Conservation (phyloP, 495 filamentous ascomycete genomes). For the Chaetomium tenue region DNA sequence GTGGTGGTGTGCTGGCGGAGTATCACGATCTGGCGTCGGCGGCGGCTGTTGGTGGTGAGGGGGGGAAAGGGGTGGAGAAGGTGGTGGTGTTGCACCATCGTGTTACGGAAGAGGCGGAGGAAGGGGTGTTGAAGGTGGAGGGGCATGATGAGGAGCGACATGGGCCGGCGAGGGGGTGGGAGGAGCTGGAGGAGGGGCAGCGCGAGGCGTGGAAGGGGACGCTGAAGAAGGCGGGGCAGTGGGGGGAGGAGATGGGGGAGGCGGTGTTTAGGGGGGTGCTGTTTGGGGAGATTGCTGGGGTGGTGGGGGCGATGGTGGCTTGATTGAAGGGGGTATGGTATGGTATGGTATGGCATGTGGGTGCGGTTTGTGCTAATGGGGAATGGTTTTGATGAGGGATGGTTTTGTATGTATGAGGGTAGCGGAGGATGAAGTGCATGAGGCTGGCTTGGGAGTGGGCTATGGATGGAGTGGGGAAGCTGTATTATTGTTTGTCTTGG, state of each 20-base stretch:
- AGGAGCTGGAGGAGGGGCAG: conserved; percentile 59
- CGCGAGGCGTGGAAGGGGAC: conserved; percentile 65
- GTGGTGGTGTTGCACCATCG: conserved; percentile 27
- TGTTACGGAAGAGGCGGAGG: conserved; percentile 28
- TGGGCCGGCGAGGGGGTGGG: conserved; percentile 57
- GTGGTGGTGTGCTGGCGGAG: conserved; percentile 1
- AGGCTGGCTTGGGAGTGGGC: neutral
- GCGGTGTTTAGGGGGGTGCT: conserved; percentile 69
- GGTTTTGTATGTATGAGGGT: conserved; percentile 7
- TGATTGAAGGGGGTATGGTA: neutral
- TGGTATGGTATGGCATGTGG: neutral
- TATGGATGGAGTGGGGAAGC: neutral
- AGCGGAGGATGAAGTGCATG: neutral
- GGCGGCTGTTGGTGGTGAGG: neutral
- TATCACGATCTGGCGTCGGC: neutral
- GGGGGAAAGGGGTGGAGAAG: neutral
- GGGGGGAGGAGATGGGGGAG: conserved; percentile 70
- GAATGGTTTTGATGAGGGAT: neutral
- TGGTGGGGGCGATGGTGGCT: conserved; percentile 52
- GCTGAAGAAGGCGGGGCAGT: conserved; percentile 67
- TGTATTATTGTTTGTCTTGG: neutral
- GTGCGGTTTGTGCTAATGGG: too few relatives aligned
- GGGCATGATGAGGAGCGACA: conserved; percentile 49
- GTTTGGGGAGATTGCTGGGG: conserved; percentile 65
- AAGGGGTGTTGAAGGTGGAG: conserved; percentile 37